These are phyloP conservation scores for Neofusicoccum parvum DNA, from an alignment of 2,329 filamentous ascomycete species.

Conservation along the genomic window DNA sequence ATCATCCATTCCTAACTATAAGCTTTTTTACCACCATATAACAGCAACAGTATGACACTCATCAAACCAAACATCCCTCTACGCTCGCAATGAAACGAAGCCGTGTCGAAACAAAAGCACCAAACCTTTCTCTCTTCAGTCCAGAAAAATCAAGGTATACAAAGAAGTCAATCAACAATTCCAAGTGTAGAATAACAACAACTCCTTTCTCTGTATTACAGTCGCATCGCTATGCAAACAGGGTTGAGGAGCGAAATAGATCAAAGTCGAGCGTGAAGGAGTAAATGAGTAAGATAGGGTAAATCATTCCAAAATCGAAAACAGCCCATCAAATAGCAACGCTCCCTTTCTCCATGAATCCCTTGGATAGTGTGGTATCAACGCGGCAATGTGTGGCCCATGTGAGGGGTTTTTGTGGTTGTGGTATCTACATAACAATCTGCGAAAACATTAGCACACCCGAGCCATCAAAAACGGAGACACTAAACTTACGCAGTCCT, in stretches of 20 bases:
- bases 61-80: neutral
- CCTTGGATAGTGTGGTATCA: slow-evolving; percentile 5
- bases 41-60: neutral
- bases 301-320: neutral
- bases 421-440: slow-evolving; percentile 27
- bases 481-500: slow-evolving; percentile 78
- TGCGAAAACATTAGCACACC: slow-evolving; percentile 25
- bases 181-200: neutral
- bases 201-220: slow-evolving; percentile 6
- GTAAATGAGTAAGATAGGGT: neutral
- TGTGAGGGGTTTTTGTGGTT: neutral
- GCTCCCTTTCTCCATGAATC: neutral
- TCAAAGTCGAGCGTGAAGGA: neutral
- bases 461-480: neutral
- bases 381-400: neutral
- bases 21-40: neutral
- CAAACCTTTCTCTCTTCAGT: neutral
- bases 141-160: neutral
- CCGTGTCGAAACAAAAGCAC: neutral
- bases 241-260: neutral
- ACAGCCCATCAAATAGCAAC: neutral
- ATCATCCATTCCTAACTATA: neutral
- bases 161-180: neutral
- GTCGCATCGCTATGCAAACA: slow-evolving; percentile 16
- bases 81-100: neutral